Evolutionary conservation across 305 asterid genomes (phyloP), one percentile per base, ranked within the genome.

Genomic region (Fraxinus albicans): DNA sequence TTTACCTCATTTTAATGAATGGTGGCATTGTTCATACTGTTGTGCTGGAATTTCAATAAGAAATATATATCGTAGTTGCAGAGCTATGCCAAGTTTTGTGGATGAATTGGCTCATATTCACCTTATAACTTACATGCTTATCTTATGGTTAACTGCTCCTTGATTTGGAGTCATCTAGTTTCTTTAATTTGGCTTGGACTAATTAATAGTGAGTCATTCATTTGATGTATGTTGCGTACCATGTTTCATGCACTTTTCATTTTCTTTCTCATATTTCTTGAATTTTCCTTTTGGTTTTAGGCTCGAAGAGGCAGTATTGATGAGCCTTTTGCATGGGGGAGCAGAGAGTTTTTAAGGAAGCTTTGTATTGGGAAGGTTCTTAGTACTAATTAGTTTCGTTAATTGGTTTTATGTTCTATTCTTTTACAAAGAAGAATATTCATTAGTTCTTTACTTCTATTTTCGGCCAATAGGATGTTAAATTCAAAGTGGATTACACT

Each of bases 281-380:
- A 17, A 4, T 63, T 70, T 72, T 33, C 23, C 82, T 83, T 84
- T 79, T 44, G 17, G 73, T 82, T 86, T 58, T 85, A 97, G 98
- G 98, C 98, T 75, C 94, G 95, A 44, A 88, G 99, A 86, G 97
- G 98, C 82, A 95, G 97, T 6, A 31, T 85, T 44, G 99, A 97
- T 82, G 98, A 97, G 88, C 96, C 99, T 53, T 97, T 94, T 94
- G 99, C 99, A 82, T 97, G 99, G 99, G 94, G 91, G 73, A 95
- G 99, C 90, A 89, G 95, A 84, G 99, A 97, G 79, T 95, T 82
- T 87, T 89, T 97, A 80, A 88, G 99, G 92, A 95, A 94, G 90
- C 95, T 90, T 81, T 94, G 98, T 79, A 93, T 97, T 44, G 99
- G 99, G 70, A 95, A 97, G 98, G 99, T 97, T 80, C 70, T 83